phyloP scores from a whole-genome alignment of 768 basidiomycete species.

The Gautieria morchelliformis region DNA sequence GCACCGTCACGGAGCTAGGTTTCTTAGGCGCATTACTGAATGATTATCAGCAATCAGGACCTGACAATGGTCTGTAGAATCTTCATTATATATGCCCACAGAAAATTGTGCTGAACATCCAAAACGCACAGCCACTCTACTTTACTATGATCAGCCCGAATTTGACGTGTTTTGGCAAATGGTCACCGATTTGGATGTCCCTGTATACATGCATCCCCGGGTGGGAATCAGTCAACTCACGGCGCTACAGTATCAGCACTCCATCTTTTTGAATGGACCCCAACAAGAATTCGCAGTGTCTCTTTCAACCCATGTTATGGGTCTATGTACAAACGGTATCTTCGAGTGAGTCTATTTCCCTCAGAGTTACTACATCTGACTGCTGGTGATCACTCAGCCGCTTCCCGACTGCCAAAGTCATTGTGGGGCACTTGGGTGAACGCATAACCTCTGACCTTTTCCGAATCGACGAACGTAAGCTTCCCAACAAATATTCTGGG shows the following conservation, averaged over 20 bases:
- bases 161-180: slow-evolving; percentile 10
- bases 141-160: slow-evolving; percentile 10
- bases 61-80: slow-evolving; percentile 4
- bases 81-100: background rate
- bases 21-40: slow-evolving; percentile 10
- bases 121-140: slow-evolving; percentile 2
- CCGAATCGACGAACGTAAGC: slow-evolving; percentile 8
- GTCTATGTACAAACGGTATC: slow-evolving; percentile 5
- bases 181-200: slow-evolving; percentile 5
- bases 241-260: slow-evolving; percentile 5
- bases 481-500: background rate
- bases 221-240: background rate
- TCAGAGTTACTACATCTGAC: background rate
- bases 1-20: slow-evolving; percentile 6
- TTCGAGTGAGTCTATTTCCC: background rate
- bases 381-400: background rate
- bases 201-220: slow-evolving; percentile 10
- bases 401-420: slow-evolving; percentile 3
- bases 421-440: slow-evolving; percentile 7
- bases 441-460: slow-evolving; percentile 7
- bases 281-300: slow-evolving; percentile 6
- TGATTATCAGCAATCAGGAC: slow-evolving; percentile 11
- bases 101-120: background rate
- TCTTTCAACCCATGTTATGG: slow-evolving; percentile 7
- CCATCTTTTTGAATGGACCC: background rate